Base-by-base conservation (phyloP, 139 green algal species). In the Tetraselmis chui region DNA sequence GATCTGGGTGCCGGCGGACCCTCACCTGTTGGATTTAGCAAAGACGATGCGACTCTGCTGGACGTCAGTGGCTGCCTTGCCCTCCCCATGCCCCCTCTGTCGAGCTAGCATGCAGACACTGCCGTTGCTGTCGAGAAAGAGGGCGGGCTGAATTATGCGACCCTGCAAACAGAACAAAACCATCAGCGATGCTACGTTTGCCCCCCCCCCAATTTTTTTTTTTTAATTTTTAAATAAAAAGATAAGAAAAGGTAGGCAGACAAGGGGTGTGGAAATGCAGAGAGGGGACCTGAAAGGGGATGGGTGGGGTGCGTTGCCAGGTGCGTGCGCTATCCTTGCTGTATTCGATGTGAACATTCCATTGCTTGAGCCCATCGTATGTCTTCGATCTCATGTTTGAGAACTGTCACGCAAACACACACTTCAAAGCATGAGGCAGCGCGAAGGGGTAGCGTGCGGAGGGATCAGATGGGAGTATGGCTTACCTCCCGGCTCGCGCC, bases 61-160 rank as follows among this genome's bases (percentile, higher is more conserved):
- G 11, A 18, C 18, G 45, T 5, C 45, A 18, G 11, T 67, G 11
- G 5, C 45, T 18, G 11, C 45, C 18, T 5, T 67, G 45, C 45
- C 45, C 11, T 5, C 18, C 11, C 11, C 45, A 5, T 18, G 45
- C 45, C 45, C 45, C 24, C 77, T 31, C 29, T 27, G n/a, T 18
- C 77, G 31, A 2, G 77, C 77, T 5, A 80, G 23, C 77, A 80
- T 80, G 24, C 77, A 27, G 28, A 80, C 77, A 27, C n/a, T 80
- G 29, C 29, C 77, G 28, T 27, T 5, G 29, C 32, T 32, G 29
- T 80, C 77, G 27, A 80, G 24, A 23, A 31, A 80, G 32, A 80
- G 29, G 28, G 77, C 28, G 28, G 77, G 77, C 77, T 80, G 77
- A 5, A 80, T 80, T 27, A 80, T 80, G 27, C n/a, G 2, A 1